Conservation (phyloP, 805 yeast species). For the Metschnikowia noctiluminum region DNA sequence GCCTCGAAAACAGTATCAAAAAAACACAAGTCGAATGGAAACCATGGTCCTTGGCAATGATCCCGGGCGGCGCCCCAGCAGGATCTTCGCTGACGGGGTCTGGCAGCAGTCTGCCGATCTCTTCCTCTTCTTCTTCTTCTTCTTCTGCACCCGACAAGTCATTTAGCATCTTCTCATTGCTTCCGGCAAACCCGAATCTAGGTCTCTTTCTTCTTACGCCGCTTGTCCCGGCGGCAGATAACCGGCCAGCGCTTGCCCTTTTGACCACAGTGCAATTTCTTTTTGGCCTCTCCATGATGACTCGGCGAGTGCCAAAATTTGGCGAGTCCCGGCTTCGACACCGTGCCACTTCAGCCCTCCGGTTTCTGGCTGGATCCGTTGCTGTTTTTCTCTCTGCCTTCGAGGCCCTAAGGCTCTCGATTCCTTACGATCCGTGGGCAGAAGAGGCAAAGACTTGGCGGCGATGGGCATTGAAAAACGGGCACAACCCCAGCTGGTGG, state of each 20-base stretch:
- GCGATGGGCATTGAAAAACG: constrained; percentile 44
- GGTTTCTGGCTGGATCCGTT: constrained; percentile 22
- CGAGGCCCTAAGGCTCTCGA: constrained; percentile 50
- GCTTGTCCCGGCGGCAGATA: constrained; percentile 69
- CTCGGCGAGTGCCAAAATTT: constrained; percentile 11
- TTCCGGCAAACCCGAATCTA: constrained; percentile 45
- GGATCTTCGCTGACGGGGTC: not conserved
- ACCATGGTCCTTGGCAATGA: constrained; percentile 2
- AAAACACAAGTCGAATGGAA: not conserved
- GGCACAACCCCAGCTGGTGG: constrained; percentile 55
- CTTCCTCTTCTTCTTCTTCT: constrained; percentile 3
- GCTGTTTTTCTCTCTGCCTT: constrained; percentile 53
- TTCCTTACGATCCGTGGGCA: constrained; percentile 63
- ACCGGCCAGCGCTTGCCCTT: constrained; percentile 49
- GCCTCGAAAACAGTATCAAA: too few relatives aligned
- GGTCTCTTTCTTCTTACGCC: constrained; percentile 70
- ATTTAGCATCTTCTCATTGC: not conserved
- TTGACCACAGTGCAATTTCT: constrained; percentile 52
- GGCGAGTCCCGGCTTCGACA: constrained; percentile 13
- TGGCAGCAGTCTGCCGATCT: not conserved
- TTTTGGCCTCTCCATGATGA: constrained; percentile 36
- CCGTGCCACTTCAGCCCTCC: constrained; percentile 7
- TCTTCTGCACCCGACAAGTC: not conserved
- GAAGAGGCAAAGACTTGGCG: constrained; percentile 63
- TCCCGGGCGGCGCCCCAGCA: not conserved